A percentile compares a stretch with the other conserved stretches of the same genome.
Evolutionary conservation across 805 yeast species (phyloP).

Genomic region (Candida piceae): DNA sequence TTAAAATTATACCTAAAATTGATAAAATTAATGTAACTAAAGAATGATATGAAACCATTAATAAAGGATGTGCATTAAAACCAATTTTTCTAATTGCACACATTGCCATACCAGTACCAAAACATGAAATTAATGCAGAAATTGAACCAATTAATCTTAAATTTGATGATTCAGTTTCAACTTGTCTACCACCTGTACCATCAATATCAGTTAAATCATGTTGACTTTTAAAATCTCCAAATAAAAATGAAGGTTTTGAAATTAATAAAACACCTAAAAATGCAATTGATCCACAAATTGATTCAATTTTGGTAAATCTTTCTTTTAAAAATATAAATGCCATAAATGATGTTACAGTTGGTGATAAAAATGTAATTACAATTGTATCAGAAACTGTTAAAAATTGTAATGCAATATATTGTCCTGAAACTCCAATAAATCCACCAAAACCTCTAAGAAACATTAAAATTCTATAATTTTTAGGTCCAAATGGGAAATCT

Average conservation of each 20-base stretch:
- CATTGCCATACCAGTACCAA: slow-evolving; percentile 67
- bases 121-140: slow-evolving; percentile 61
- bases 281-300: slow-evolving; percentile 61
- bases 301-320: slow-evolving; percentile 60
- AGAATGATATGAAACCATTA: slow-evolving; percentile 76
- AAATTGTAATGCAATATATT: slow-evolving; percentile 70
- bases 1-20: slow-evolving; percentile 41
- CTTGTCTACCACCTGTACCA: no score
- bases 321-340: slow-evolving; percentile 70
- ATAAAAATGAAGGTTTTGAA: slow-evolving; percentile 73
- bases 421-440: slow-evolving; percentile 73
- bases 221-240: slow-evolving; percentile 35
- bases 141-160: slow-evolving; percentile 56
- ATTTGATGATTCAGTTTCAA: slow-evolving; percentile 49
- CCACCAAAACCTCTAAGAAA: slow-evolving; percentile 67
- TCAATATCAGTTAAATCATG: no score
- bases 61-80: slow-evolving; percentile 68
- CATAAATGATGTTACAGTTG: slow-evolving; percentile 67
- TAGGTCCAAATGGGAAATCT: slow-evolving; percentile 69
- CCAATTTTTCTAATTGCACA: slow-evolving; percentile 74
- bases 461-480: slow-evolving; percentile 47
- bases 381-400: slow-evolving; percentile 77
- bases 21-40: slow-evolving; percentile 54
- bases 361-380: slow-evolving; percentile 72
- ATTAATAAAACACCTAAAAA: slow-evolving; percentile 72